Conservation (phyloP, 257 asterid species). For the Solanum sejunctum region DNA sequence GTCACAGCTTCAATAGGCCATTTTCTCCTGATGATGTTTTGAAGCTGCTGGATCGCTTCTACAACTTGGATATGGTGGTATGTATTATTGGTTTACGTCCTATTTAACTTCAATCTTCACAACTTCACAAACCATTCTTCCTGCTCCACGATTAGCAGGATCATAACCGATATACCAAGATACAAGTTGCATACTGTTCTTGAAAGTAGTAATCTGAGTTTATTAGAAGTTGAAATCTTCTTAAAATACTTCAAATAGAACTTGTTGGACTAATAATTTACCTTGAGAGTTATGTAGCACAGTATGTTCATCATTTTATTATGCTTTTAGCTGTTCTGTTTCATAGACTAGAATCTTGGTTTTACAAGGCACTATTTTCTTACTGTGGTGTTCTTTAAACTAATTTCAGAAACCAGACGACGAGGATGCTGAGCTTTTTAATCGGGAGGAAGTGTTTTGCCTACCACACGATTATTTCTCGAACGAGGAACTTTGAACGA, state of each 20-base stretch:
- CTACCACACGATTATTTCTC: slow-evolving; percentile 63
- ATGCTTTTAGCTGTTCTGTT: background rate
- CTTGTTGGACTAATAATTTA: background rate
- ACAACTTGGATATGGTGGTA: slow-evolving; percentile 28
- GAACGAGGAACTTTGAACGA: slow-evolving; percentile 34
- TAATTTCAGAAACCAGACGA: slow-evolving; percentile 71
- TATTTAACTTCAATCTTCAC: no score
- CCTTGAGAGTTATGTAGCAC: background rate
- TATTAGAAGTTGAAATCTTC: background rate
- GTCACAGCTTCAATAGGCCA: slow-evolving; percentile 49
- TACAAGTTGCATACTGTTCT: background rate
- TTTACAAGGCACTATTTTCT: background rate
- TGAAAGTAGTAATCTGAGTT: background rate
- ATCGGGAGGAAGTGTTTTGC: slow-evolving; percentile 66
- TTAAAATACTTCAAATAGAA: background rate
- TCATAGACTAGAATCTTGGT: background rate
- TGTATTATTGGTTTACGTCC: no score
- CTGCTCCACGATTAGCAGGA: background rate
- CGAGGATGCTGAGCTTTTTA: slow-evolving; percentile 52
- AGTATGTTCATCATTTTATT: background rate
- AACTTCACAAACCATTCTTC: background rate
- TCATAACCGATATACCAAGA: background rate
- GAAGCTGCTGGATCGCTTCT: slow-evolving; percentile 81
- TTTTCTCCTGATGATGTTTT: slow-evolving; percentile 71
- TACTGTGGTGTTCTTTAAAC: background rate